These are phyloP conservation scores for Casuarina equisetifolia DNA, from an alignment of 306 rosid genomes.

Conservation along the genomic window DNA sequence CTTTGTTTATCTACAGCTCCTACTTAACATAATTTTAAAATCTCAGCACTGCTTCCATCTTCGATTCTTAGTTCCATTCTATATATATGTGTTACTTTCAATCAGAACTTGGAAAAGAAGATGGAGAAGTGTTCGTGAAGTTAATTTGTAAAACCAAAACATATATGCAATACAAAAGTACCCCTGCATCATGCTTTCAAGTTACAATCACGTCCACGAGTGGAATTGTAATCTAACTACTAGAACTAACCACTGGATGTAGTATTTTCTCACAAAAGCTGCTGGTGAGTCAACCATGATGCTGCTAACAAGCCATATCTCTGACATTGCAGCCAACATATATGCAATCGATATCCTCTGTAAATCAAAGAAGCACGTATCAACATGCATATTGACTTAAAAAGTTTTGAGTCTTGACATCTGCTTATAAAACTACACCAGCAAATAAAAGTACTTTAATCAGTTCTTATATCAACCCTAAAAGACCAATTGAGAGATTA, in stretches of 20 bases:
- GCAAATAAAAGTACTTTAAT: background rate
- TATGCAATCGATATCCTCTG: too few species aligned
- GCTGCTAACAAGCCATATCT: too few species aligned
- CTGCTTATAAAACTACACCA: constrained; percentile 26
- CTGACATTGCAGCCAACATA: too few species aligned
- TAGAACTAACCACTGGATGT: constrained; percentile 63
- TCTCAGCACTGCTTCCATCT: background rate
- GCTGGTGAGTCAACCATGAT: constrained; percentile 36
- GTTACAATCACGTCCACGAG: too few species aligned
- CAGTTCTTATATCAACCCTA: background rate
- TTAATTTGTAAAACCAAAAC: background rate
- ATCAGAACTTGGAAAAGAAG: background rate
- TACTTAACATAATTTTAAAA: background rate
- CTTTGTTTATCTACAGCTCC: background rate
- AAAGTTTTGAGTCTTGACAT: background rate
- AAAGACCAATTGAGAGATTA: too few species aligned
- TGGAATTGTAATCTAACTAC: too few species aligned
- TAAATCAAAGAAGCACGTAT: too few species aligned
- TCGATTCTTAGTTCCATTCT: background rate
- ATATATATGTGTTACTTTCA: background rate
- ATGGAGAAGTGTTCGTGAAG: background rate
- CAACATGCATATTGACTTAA: background rate
- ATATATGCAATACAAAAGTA: background rate
- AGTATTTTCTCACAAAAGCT: constrained; percentile 63
- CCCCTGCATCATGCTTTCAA: too few species aligned